Evolutionary conservation across 2,329 filamentous ascomycete genomes (phyloP), one percentile per base, ranked within the genome.

Genomic region (Aphanoascus verrucosus): DNA sequence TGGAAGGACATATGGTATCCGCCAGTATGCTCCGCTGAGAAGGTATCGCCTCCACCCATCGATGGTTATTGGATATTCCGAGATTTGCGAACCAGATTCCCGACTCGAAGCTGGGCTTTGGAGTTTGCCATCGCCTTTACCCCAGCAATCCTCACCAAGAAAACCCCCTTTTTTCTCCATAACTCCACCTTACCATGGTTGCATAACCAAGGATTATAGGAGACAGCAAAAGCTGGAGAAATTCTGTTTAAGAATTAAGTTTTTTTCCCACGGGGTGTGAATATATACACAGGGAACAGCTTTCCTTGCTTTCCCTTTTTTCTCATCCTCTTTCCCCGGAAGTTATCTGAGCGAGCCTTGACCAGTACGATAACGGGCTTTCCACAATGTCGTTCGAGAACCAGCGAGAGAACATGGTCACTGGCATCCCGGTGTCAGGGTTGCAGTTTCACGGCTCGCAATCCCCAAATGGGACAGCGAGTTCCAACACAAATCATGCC

Each of bases 71-170:
- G 48, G 20, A 31, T 15, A 20, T 50, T 50, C 48, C 35, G n/a
- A 43, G 48, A 50, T 50, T 43, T 23, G 34, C 35, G 15, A 37
- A 15, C 45, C 45, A 48, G 15, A 48, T 20, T 32, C 45, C 31
- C 44, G 19, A 32, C 32, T 5, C 43, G 19, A 15, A 17, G 40
- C 4, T 17, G 40, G 14, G 11, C 8, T 17, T 40, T 48, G n/a
- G 12, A n/a, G 23, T 35, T 14, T 40, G 8, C 9, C 11, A n/a
- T 40, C 37, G 5, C 11, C 37, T 17, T 7, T 31, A 50, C 23
- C 37, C 38, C 38, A 12, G 48, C n/a, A 12, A 28, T 3, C 37
- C 1, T 42, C 34, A 14, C 19, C 37, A 50, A 20, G 48, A 20
- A 37, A 41, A 42, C 31, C 5, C n/a, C 35, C 17, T 34, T 6